These are phyloP conservation scores for Saccharomycopsis phalli DNA, from an alignment of 1,139 yeast species.

Conservation along the genomic window DNA sequence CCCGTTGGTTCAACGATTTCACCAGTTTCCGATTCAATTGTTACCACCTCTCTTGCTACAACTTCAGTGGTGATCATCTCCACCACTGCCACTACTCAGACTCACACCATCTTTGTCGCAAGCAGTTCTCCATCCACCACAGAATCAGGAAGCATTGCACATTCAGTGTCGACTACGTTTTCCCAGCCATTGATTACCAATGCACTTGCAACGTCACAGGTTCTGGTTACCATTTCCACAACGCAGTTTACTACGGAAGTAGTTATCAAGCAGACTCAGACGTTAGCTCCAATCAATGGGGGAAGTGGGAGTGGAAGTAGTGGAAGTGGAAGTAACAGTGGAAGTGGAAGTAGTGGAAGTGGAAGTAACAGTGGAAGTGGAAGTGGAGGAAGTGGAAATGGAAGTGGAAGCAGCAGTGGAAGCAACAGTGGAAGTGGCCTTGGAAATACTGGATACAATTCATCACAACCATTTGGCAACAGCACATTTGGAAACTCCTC, in stretches of 20 bases:
- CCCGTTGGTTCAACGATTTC: too few relatives aligned
- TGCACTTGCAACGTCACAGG: conserved; percentile 22
- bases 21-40: too few relatives aligned
- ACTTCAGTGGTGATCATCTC: background rate
- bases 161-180: conserved; percentile 21
- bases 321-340: too few relatives aligned
- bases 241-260: background rate
- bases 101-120: conserved; percentile 23
- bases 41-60: background rate
- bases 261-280: background rate
- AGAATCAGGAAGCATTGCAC: conserved; percentile 21
- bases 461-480: too few relatives aligned
- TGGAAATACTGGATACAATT: too few relatives aligned
- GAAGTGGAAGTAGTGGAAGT: too few relatives aligned
- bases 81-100: conserved; percentile 23
- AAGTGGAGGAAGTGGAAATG: too few relatives aligned
- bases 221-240: conserved; percentile 14
- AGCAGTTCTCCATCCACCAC: conserved; percentile 20
- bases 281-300: too few relatives aligned
- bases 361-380: too few relatives aligned
- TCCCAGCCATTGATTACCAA: conserved; percentile 25
- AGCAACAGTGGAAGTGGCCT: too few relatives aligned
- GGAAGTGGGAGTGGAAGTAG: too few relatives aligned
- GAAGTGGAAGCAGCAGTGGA: too few relatives aligned
- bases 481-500: conserved; percentile 19